Evolutionary conservation across 169 alveolate species (phyloP), one percentile per base, ranked within the genome.

Genomic region (Babesia bovis): DNA sequence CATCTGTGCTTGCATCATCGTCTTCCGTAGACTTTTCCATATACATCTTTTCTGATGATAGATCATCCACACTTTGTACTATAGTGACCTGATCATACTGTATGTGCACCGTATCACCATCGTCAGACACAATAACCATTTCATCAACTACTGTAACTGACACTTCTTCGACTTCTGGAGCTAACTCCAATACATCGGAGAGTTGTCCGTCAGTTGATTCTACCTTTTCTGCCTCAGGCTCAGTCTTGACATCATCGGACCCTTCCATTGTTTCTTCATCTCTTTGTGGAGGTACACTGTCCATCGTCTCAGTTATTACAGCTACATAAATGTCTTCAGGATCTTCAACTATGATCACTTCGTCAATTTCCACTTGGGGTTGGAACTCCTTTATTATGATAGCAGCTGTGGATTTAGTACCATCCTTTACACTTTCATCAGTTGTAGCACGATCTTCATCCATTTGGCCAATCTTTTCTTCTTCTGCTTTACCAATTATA

Each of bases 1-100:
- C 68, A 33, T 23, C 70, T 58, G 44, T 63, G 68, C 76, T 66
- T 63, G 45, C 60, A 49, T 38, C 35, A 66, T 74, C 70, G 56
- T 17, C 68, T 57, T 28, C 53, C 25, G 17, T 49, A 13, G 2
- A 35, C 30, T 21, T 52, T 12, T 32, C 40, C n/a, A 30, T 52
- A 19, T 58, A 47, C 9, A 41, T 1, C 52, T 25, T 33, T 44
- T 4, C 28, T 4, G 28, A 7, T 1, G 45, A 13, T 38, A 13
- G n/a, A 7, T 13, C 45, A 38, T n/a, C n/a, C n/a, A n/a, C n/a
- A n/a, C n/a, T n/a, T n/a, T n/a, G n/a, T n/a, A 38, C 13, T 38
- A 38, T 13, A 38, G 45, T 9, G 13, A 38, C 45, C 13, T 38
- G 55, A 6, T 47, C 19, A 6, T 6, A 19, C 12, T 47, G 55